Evolutionary conservation across 805 yeast genomes (phyloP).

Genomic region (Candida andamanensis): DNA sequence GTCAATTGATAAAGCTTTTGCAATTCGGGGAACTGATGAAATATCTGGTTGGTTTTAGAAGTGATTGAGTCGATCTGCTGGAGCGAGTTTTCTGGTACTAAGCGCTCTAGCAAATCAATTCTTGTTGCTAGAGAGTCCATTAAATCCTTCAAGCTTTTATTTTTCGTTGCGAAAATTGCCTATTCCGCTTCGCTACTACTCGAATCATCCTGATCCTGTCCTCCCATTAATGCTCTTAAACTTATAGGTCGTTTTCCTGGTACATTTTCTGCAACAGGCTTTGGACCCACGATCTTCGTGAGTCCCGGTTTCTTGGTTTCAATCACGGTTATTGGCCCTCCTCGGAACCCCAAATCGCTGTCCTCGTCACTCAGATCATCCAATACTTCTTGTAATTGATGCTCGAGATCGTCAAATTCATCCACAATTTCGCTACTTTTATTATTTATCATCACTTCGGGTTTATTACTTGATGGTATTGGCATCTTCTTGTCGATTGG

Average conservation of each 20-base stretch:
- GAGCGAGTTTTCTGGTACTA: not conserved
- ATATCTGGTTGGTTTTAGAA: not conserved
- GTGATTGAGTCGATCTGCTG: conserved; percentile 1
- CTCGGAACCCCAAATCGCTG: conserved; percentile 8
- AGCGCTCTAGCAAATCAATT: too few species aligned
- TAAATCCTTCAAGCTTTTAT: too few species aligned
- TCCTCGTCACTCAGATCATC: conserved; percentile 17
- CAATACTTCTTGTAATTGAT: conserved; percentile 37
- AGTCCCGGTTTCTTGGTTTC: conserved; percentile 4
- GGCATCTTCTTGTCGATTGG: too few species aligned
- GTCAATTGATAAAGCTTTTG: conserved; percentile 1
- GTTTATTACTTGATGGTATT: too few species aligned
- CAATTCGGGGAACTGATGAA: conserved; percentile 4
- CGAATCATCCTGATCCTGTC: conserved; percentile 20
- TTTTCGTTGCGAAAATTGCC: too few species aligned
- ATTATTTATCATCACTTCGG: too few species aligned
- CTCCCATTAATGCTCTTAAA: conserved; percentile 33
- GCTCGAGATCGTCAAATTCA: conserved; percentile 40
- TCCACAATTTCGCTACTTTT: conserved; percentile 19
- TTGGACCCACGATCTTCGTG: too few species aligned
- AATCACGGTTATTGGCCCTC: conserved; percentile 8
- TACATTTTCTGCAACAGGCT: conserved; percentile 1
- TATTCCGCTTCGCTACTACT: conserved; percentile 32
- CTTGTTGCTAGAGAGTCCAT: too few species aligned
- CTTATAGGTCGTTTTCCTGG: conserved; percentile 30